Evolutionary conservation across 495 filamentous ascomycete genomes (phyloP).

Genomic region (Halenospora varia): DNA sequence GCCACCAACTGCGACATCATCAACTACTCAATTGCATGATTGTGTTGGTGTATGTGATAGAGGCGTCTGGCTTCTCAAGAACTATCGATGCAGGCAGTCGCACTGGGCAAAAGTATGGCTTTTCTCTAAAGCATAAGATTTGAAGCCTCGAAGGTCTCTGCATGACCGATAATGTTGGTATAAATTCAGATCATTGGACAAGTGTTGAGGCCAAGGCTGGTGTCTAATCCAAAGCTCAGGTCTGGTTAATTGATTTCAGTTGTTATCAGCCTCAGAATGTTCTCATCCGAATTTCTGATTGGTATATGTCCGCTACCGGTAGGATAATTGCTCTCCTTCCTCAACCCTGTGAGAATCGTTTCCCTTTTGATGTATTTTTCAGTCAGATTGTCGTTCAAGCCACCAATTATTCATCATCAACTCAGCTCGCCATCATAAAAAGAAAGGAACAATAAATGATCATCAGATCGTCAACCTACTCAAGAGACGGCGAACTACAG

Average conservation of each 20-base stretch:
- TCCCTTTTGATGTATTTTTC: constrained; percentile 1
- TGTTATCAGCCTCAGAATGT: not conserved
- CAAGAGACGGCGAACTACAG: not conserved
- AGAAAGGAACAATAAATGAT: constrained; percentile 3
- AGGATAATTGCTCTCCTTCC: not conserved
- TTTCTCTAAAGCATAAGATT: no score
- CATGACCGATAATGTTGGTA: not conserved
- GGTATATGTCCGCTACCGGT: not conserved
- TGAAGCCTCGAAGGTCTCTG: no score
- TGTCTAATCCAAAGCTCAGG: not conserved
- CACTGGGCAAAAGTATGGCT: no score
- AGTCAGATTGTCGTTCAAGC: constrained; percentile 1
- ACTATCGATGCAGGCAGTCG: not conserved
- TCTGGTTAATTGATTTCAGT: not conserved
- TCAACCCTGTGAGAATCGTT: not conserved
- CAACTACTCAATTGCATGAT: not conserved
- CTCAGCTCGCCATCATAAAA: constrained; percentile 1
- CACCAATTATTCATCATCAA: not conserved
- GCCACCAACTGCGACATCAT: not conserved
- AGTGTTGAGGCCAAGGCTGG: not conserved
- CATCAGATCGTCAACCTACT: not conserved
- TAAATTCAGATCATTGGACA: not conserved
- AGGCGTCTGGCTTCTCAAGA: not conserved
- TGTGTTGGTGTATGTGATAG: not conserved
- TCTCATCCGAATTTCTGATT: not conserved